These are phyloP conservation scores for Lophium mytilinum DNA, from an alignment of 495 filamentous ascomycete species.

Conservation along the genomic window DNA sequence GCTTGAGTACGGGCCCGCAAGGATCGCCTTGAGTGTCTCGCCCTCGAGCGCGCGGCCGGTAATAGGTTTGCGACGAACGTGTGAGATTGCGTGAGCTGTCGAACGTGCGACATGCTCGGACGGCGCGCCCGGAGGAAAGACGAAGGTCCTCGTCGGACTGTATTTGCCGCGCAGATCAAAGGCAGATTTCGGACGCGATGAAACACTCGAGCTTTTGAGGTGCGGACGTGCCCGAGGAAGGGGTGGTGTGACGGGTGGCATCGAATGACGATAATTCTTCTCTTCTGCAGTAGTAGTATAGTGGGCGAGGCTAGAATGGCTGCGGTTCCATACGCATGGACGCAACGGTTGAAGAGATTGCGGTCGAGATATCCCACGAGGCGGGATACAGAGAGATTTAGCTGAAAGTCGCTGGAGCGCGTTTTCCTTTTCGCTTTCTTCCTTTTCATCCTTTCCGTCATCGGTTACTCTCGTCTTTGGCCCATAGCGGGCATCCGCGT, in stretches of 20 bases:
- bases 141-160: too few species aligned
- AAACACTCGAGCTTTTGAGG: background rate
- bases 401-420: background rate
- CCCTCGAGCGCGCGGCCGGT: conserved; percentile 8
- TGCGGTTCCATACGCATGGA: background rate
- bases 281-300: conserved; percentile 11
- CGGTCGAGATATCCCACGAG: background rate
- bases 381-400: conserved; percentile 1
- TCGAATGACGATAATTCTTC: conserved; percentile 1
- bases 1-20: conserved; percentile 7
- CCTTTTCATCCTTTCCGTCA: background rate
- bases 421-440: background rate
- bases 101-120: background rate
- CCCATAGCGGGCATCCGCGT: background rate
- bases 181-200: background rate
- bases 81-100: conserved; percentile 1
- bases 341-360: background rate
- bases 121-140: background rate
- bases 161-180: background rate
- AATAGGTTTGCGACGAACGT: conserved; percentile 1
- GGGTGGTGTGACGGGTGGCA: background rate
- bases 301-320: background rate
- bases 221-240: background rate
- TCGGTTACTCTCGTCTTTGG: too few species aligned
- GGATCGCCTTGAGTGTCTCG: conserved; percentile 10